A percentile compares a stretch with the other conserved stretches of the same genome.
phyloP scores from a whole-genome alignment of 768 basidiomycete genomes.

The Termitomyces sp. region DNA sequence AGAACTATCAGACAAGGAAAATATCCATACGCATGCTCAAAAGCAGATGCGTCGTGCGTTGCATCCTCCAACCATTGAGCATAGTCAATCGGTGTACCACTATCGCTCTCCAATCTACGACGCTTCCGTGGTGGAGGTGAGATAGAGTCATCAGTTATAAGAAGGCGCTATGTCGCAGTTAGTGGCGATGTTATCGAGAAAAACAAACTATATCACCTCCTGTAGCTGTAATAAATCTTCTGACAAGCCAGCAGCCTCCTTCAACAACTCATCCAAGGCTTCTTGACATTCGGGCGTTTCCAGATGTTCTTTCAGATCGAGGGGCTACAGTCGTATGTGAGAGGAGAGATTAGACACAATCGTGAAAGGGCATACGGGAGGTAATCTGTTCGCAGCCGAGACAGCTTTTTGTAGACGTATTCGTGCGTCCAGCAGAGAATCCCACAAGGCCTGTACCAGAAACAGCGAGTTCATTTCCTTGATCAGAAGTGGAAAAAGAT shows the following conservation, averaged over 20 bases:
- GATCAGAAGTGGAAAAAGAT: neutral
- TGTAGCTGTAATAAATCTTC: conserved; percentile 66
- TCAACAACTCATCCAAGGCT: conserved; percentile 46
- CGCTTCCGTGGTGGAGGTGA: conserved; percentile 53
- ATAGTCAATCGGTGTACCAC: conserved; percentile 22
- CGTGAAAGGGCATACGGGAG: conserved; percentile 38
- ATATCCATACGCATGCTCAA: conserved; percentile 49
- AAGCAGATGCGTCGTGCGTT: conserved; percentile 29
- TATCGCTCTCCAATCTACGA: conserved; percentile 32
- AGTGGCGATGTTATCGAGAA: neutral
- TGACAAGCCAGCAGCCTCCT: conserved; percentile 54
- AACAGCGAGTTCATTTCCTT: neutral
- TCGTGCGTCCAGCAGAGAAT: conserved; percentile 81
- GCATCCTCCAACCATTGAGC: conserved; percentile 35
- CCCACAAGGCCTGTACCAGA: conserved; percentile 68
- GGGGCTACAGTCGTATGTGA: conserved; percentile 20
- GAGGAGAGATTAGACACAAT: neutral
- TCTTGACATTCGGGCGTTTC: conserved; percentile 35
- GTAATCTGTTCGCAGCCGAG: conserved; percentile 57
- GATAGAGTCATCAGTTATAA: conserved; percentile 41
- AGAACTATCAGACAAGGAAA: neutral
- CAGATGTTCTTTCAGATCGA: conserved; percentile 28
- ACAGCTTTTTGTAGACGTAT: conserved; percentile 87
- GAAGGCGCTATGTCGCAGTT: conserved; percentile 29
- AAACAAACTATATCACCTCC: conserved; percentile 38